phyloP scores from a whole-genome alignment of 768 basidiomycete species.

The Termitomyces sp. region DNA sequence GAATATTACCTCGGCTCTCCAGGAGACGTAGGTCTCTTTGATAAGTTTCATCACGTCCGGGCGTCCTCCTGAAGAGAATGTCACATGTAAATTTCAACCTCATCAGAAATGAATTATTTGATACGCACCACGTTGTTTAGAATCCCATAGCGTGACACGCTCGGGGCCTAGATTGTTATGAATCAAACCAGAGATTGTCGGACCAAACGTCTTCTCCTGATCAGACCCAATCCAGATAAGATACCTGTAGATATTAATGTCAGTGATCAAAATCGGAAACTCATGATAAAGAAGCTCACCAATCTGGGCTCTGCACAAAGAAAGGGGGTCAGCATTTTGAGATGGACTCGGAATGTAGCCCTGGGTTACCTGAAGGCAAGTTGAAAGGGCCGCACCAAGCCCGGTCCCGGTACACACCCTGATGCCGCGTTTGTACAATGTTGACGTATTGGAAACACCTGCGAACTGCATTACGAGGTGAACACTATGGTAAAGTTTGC shows the following conservation, averaged over 20 bases:
- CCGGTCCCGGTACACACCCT: slow-evolving; percentile 85
- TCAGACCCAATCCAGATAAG: slow-evolving; percentile 84
- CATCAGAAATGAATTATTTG: not conserved
- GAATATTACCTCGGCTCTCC: slow-evolving; percentile 80
- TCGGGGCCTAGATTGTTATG: slow-evolving; percentile 62
- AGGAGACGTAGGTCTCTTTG: slow-evolving; percentile 66
- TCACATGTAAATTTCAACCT: not conserved
- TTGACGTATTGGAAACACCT: slow-evolving; percentile 77
- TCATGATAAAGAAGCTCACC: slow-evolving; percentile 26
- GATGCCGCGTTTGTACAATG: slow-evolving; percentile 72
- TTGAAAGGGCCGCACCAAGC: slow-evolving; percentile 76
- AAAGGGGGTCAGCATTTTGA: slow-evolving; percentile 6
- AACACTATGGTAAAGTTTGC: not conserved
- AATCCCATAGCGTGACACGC: slow-evolving; percentile 75
- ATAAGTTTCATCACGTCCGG: slow-evolving; percentile 78
- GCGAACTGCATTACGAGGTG: slow-evolving; percentile 46
- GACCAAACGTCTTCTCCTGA: slow-evolving; percentile 82
- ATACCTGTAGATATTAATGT: slow-evolving; percentile 40
- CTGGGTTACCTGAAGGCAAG: slow-evolving; percentile 66
- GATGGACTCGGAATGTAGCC: not conserved
- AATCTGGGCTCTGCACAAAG: slow-evolving; percentile 36
- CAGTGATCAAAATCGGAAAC: slow-evolving; percentile 5
- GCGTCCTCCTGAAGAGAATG: slow-evolving; percentile 42
- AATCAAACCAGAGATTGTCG: slow-evolving; percentile 71
- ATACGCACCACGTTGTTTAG: slow-evolving; percentile 51